Evolutionary conservation across 192 early-diverging fungal species (phyloP).

Genomic region (Coemansia sp.): DNA sequence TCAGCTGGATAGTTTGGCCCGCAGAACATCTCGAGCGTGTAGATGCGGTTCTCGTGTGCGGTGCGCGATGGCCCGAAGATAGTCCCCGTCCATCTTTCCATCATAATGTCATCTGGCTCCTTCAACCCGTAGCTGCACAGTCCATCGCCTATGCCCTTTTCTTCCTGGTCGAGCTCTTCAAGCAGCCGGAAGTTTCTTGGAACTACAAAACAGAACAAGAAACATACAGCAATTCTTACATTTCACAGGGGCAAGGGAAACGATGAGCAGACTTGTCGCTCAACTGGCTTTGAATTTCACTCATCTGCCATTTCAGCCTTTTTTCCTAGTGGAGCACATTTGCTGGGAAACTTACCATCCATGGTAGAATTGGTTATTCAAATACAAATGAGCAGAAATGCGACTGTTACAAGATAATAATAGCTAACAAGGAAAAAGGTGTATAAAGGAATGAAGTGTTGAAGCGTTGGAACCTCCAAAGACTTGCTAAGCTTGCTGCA

Average conservation of each 20-base stretch:
- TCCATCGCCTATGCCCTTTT: constrained; percentile 94
- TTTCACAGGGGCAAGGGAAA: background rate
- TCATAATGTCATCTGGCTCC: constrained; percentile 67
- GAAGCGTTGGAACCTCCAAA: too few relatives aligned
- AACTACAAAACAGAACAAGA: constrained; percentile 57
- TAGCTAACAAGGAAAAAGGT: background rate
- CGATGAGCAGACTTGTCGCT: background rate
- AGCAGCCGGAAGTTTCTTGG: constrained; percentile 96
- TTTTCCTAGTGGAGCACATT: too few relatives aligned
- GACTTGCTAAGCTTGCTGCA: too few relatives aligned
- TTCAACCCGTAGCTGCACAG: constrained; percentile 90
- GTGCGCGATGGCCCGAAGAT: constrained; percentile 79
- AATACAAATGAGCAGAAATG: background rate
- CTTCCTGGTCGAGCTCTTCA: constrained; percentile 95
- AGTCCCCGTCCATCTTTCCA: constrained; percentile 92
- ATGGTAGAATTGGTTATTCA: background rate
- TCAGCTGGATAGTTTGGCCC: constrained; percentile 81
- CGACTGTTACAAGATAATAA: background rate
- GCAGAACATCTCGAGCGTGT: constrained; percentile 81
- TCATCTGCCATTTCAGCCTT: background rate
- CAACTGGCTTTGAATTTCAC: background rate
- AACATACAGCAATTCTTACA: background rate
- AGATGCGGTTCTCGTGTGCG: constrained; percentile 96
- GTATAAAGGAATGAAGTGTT: too few relatives aligned
- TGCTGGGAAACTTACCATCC: background rate